phyloP scores from a whole-genome alignment of 225 moss, liverwort and hornwort genomes.

The Ulota crispa region DNA sequence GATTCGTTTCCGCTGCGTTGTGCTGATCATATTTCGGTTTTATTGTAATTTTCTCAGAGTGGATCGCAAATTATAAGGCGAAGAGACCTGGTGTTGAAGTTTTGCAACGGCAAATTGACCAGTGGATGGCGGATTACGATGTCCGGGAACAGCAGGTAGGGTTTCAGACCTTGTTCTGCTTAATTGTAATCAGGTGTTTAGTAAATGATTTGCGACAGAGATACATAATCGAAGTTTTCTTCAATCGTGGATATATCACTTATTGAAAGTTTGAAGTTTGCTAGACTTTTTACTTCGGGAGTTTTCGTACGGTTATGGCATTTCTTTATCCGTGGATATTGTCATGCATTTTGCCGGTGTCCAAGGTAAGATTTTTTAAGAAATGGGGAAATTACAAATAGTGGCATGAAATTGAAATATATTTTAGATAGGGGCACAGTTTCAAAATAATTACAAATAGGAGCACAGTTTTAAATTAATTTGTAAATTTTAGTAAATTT shows the following conservation, averaged over 20 bases:
- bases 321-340: background rate
- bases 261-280: background rate
- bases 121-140: constrained; percentile 79
- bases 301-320: background rate
- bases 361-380: background rate
- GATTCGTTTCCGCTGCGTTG: background rate
- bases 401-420: too few relatives aligned
- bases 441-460: too few relatives aligned
- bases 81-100: constrained; percentile 72
- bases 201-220: background rate
- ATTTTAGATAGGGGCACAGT: too few relatives aligned
- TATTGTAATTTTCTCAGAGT: constrained; percentile 40
- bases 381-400: too few relatives aligned
- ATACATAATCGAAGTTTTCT: background rate
- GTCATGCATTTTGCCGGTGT: background rate
- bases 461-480: too few relatives aligned
- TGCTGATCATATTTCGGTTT: constrained; percentile 8
- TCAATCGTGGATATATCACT: background rate
- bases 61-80: constrained; percentile 66
- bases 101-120: constrained; percentile 72
- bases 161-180: background rate
- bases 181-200: background rate
- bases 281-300: background rate
- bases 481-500: too few relatives aligned
- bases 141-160: constrained; percentile 65